phyloP scores from a whole-genome alignment of 2,329 filamentous ascomycete genomes.

The Diaporthe aspalathi region DNA sequence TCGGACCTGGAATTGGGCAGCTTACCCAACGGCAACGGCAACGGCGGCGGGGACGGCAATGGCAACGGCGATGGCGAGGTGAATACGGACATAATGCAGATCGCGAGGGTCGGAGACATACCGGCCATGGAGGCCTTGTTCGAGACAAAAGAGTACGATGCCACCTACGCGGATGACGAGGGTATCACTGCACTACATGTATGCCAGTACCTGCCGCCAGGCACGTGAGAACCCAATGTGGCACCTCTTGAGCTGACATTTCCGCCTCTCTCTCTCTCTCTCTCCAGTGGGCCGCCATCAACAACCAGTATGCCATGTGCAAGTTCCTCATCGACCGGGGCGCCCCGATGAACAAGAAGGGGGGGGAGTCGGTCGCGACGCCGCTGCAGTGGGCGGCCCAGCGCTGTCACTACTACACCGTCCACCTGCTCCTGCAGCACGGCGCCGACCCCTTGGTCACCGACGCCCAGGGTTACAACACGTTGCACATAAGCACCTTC shows the following conservation, averaged over 20 bases:
- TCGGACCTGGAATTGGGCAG: constrained; percentile 67
- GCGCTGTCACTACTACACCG: constrained; percentile 94
- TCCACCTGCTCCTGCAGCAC: constrained; percentile 89
- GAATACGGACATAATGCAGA: constrained; percentile 87
- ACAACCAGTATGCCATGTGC: constrained; percentile 98
- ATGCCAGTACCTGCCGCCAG: constrained; percentile 47
- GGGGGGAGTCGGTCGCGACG: constrained; percentile 93
- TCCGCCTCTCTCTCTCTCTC: constrained; percentile 34
- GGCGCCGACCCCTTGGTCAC: constrained; percentile 93
- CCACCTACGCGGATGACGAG: constrained; percentile 87
- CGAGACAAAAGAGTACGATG: constrained; percentile 82
- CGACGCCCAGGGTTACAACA: constrained; percentile 97
- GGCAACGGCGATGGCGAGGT: constrained; percentile 54
- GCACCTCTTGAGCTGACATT: constrained; percentile 11
- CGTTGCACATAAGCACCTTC: constrained; percentile 95
- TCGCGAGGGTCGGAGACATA: constrained; percentile 89
- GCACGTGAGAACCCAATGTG: constrained; percentile 31
- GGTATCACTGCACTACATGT: constrained; percentile 97
- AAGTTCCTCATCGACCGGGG: constrained; percentile 88
- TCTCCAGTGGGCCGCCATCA: constrained; percentile 94
- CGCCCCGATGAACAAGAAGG: constrained; percentile 93
- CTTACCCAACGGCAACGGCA: constrained; percentile 56
- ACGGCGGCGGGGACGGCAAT: constrained; percentile 53
- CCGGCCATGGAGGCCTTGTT: constrained; percentile 90
- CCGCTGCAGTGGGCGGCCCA: constrained; percentile 98